Conservation (phyloP, 805 yeast species). For the Candida nemodendra region DNA sequence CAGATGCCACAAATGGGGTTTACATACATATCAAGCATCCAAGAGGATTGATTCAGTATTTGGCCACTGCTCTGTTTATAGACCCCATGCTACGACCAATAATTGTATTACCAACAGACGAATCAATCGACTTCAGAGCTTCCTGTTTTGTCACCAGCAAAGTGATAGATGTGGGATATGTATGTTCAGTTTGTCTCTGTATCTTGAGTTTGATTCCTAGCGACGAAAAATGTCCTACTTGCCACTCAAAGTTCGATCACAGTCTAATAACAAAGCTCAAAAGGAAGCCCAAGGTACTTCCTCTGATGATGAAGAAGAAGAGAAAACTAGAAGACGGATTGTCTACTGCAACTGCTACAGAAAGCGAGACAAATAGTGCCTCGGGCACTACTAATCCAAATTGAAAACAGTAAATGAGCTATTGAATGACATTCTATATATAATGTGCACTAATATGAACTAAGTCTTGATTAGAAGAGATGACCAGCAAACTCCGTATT, state of each 20-base stretch:
- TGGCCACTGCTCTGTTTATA: constrained; percentile 77
- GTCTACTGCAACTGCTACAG: background rate
- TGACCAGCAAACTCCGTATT: background rate
- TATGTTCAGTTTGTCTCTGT: constrained; percentile 92
- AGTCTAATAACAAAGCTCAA: constrained; percentile 55
- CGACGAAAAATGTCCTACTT: constrained; percentile 75
- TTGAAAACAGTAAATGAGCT: background rate
- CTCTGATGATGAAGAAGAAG: constrained; percentile 29
- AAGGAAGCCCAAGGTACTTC: constrained; percentile 49
- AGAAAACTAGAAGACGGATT: constrained; percentile 11
- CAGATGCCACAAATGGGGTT: constrained; percentile 92
- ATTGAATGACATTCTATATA: background rate
- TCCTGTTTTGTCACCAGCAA: constrained; percentile 90
- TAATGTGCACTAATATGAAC: background rate
- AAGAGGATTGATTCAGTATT: constrained; percentile 76
- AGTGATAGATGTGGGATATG: constrained; percentile 89
- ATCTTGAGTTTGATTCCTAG: constrained; percentile 70
- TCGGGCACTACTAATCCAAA: constrained; percentile 1
- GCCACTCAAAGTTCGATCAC: constrained; percentile 75
- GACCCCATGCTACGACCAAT: constrained; percentile 82
- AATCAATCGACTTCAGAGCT: constrained; percentile 89
- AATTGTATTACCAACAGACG: constrained; percentile 76
- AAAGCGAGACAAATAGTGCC: constrained; percentile 4
- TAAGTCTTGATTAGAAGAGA: too few relatives aligned
- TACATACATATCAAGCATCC: constrained; percentile 70